Evolutionary conservation across 495 filamentous ascomycete genomes (phyloP), one percentile per base, ranked within the genome.

Genomic region (Pyronema omphalodes): DNA sequence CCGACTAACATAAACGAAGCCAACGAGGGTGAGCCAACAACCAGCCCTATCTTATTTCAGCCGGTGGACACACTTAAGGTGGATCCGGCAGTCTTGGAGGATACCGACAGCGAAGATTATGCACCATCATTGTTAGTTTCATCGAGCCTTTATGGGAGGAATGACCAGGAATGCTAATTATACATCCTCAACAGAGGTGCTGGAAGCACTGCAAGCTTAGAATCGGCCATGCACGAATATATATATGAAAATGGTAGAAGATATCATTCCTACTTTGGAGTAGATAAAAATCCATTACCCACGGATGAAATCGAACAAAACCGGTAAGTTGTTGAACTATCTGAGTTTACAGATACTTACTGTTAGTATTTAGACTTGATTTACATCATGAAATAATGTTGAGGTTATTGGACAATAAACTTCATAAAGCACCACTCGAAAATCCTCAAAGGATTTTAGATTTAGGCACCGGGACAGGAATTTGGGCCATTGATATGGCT

Each of bases 401-500:
- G 34, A 66, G 67, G n/a, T 62, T 75, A 29, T 61, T 79, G 14
- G 65, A 79, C 3, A 71, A 69, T 18, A 78, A 79, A 14, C 68
- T 81, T 7, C 74, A 71, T 56, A 65, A 80, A 4, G 74, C 82
- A 0, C 82, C 82, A 7, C 67, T 86, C 12, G 47, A 63, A 9
- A 67, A 73, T 12, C 70, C 74, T 0, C 72, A 82, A 53, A 75
- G 75, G 53, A 74, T 81, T 19, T 69, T 85, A 8, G 82, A 86
- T 58, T 59, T 84, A 40, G 82, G 82, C 39, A 84, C 81, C 0
- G 82, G 81, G 3, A 67, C 65, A 23, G 59, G 51, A 6, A 62
- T 70, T 12, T 78, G 75, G 74, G 71, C 71, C 17, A 71, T 73
- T 14, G 71, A 71, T 39, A 66, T 78, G 61, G 77, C 70, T 17